phyloP scores from a whole-genome alignment of 306 rosid genomes.

The Erythrophleum fordii region DNA sequence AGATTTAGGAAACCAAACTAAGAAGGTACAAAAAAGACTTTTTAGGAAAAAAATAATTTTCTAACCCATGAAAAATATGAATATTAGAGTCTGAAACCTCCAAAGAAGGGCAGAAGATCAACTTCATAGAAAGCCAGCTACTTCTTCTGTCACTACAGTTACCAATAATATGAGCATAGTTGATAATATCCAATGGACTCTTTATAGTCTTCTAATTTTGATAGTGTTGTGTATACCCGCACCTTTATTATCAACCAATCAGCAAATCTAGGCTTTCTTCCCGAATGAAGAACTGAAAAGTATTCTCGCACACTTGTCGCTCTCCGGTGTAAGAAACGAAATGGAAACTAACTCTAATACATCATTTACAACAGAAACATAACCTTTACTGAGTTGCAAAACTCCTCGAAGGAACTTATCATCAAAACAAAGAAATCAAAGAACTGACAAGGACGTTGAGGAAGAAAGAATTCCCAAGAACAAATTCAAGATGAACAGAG shows the following conservation, averaged over 20 bases:
- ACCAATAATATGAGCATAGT: neutral
- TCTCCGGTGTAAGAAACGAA: neutral
- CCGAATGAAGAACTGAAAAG: neutral
- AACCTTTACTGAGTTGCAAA: neutral
- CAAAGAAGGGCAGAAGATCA: neutral
- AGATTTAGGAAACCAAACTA: neutral
- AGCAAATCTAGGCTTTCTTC: neutral
- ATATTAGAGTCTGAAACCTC: neutral
- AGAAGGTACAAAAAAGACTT: neutral
- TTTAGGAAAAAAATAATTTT: neutral
- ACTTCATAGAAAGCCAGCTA: neutral
- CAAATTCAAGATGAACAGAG: neutral
- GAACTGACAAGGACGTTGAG: neutral
- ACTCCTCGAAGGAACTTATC: neutral
- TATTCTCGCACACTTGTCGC: neutral
- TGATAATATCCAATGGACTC: neutral
- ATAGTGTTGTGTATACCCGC: neutral
- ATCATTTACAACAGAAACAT: neutral
- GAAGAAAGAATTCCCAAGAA: conserved; percentile 3
- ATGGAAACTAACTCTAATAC: neutral
- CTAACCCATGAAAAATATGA: neutral
- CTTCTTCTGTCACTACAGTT: neutral
- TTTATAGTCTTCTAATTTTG: neutral
- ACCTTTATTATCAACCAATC: neutral
- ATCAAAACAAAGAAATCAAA: neutral